Base-by-base conservation (phyloP, 2,329 filamentous ascomycete species). In the Sporothrix sp. region DNA sequence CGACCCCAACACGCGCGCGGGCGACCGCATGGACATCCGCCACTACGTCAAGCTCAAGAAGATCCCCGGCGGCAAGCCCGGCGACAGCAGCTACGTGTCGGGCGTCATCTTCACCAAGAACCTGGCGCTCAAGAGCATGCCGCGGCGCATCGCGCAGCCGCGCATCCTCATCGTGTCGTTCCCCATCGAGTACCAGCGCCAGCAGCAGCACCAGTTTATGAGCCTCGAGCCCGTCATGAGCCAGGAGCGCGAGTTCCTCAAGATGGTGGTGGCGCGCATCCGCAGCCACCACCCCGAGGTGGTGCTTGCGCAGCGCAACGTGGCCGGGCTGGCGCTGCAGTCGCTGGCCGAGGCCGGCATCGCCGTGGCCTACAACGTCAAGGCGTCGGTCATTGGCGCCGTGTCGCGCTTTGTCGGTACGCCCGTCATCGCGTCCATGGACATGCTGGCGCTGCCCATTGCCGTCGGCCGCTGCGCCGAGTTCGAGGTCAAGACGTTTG, bases 61-160 rank as follows among this genome's bases (percentile, higher is more conserved):
- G 63, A 93, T 98, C 11, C 87, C 90, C 0, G 91, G 93, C 14
- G 91, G 90, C 14, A 84, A 79, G 56, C 90, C 91, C 16, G 82
- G 87, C 21, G 91, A 98, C 66, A 97, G 91, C 7, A 83, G 84
- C n/a, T 98, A 98, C 65, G 85, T 97, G 14, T 95, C 93, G 9
- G 94, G 93, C 0, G 84, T 98, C 8, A 90, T 98, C 1, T 98
- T 98, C 64, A 93, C 89, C 11, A 98, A 98, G 64, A 98, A 98
- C 57, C 71, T 98, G 46, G 93, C 94, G 0, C 71, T 97, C 48
- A 98, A 98, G 65, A 95, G 85, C 66, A 98, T 98, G 93, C 84
- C 87, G 16, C 80, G 93, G 52, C 87, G 81, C 56, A 93, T 97
- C 55, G 67, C 76, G 11, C 84, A 87, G 50, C 93, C 93, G 3